Base-by-base conservation (phyloP, 2,329 filamentous ascomycete genomes). In the Aureobasidium sp. region DNA sequence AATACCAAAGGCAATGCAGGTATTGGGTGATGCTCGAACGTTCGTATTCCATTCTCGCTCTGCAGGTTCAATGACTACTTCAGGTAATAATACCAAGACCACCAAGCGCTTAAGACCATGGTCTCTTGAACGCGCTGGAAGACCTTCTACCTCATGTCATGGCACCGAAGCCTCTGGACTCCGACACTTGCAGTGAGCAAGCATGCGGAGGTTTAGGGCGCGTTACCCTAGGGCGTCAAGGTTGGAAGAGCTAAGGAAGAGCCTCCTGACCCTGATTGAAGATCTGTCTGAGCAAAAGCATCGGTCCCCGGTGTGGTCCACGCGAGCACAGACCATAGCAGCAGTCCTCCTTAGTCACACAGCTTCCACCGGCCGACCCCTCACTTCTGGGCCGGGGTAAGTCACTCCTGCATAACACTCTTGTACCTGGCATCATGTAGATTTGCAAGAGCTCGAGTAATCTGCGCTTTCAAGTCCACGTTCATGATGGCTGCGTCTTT, bases 341-440 rank as follows among this genome's bases (percentile, higher is more conserved):
- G 25, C 30, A 50, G n/a, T 36, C 32, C 48, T 50, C 48, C 48
- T 36, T 50, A 50, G 48, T 36, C 48, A 50, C 30, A 34, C 9
- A 8, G 3, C 29, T 36, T 36, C 47, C 32, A 8, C 48, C n/a
- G 36, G 48, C 49, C 49, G 32, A 50, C 57, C 57, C 57, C 57
- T 59, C 57, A 59, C 57, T 50, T 59, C 13, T 27, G 44, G 15
- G 55, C 55, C 42, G 55, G 42, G 41, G 53, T 36, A 32, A n/a
- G 45, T 48, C 9, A 36, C n/a, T 27, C 39, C 15, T 53, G 36
- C 32, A 27, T 55, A 49, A 30, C 30, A 45, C 21, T 42, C 48
- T 32, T 44, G 53, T 59, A 59, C 57, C 57, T 59, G 36, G 44
- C 45, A 59, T 59, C n/a, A 47, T 50, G 57, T 50, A 59, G 16